Conservation (phyloP, 768 basidiomycete genomes). For the Holtermanniella nyarrowii region DNA sequence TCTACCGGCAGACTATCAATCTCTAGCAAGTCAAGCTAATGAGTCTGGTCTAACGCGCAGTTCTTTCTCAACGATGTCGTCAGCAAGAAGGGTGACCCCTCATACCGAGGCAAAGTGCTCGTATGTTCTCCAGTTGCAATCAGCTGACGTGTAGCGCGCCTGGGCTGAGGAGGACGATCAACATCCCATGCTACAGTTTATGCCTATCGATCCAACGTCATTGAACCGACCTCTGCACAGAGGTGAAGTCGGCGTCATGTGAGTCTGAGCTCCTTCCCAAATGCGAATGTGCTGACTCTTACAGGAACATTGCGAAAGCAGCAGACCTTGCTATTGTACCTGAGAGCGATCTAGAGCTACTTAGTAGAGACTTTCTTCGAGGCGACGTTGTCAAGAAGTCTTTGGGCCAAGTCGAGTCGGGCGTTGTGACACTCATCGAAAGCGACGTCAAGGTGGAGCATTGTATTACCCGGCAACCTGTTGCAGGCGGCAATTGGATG, state of each 20-base stretch:
- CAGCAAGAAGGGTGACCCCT: constrained; percentile 44
- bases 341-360: constrained; percentile 58
- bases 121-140: constrained; percentile 40
- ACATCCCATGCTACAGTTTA: constrained; percentile 28
- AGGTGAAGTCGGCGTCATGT: constrained; percentile 76
- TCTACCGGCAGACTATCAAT: not conserved
- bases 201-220: constrained; percentile 44
- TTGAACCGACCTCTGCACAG: constrained; percentile 62
- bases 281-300: not conserved
- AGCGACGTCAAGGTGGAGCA: constrained; percentile 64
- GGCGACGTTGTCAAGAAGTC: constrained; percentile 76
- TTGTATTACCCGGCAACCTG: constrained; percentile 53
- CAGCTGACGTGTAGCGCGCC: constrained; percentile 51
- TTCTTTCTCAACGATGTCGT: constrained; percentile 64
- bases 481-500: constrained; percentile 53
- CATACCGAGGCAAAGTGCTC: constrained; percentile 54
- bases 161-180: constrained; percentile 81
- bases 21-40: not conserved
- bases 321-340: constrained; percentile 57
- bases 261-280: not conserved
- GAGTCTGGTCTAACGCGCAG: constrained; percentile 36
- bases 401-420: constrained; percentile 62
- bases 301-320: constrained; percentile 44
- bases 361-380: constrained; percentile 65
- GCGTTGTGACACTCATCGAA: constrained; percentile 57